Evolutionary conservation across 768 basidiomycete species (phyloP).

Genomic region (Lentinula boryana): DNA sequence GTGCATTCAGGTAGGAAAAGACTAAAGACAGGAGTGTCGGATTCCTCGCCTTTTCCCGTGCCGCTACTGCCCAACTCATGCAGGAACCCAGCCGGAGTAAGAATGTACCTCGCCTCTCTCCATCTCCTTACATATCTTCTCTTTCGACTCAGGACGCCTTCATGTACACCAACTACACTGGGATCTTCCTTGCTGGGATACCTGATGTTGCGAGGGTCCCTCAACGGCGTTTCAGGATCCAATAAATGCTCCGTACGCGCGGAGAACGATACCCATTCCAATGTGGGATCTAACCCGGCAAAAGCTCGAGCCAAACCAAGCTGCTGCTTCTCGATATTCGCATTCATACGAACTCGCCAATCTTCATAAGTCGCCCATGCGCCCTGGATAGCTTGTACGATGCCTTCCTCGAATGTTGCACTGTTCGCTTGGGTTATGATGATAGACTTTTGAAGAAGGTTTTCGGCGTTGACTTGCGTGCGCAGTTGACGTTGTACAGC

Average conservation of each 20-base stretch:
- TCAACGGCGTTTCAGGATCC: slow-evolving; percentile 92
- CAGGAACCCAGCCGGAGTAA: slow-evolving; percentile 93
- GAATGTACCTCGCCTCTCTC: slow-evolving; percentile 82
- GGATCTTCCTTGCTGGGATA: slow-evolving; percentile 94
- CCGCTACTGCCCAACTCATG: slow-evolving; percentile 77
- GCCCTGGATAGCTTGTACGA: slow-evolving; percentile 91
- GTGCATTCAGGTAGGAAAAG: slow-evolving; percentile 95
- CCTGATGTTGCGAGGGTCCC: slow-evolving; percentile 67
- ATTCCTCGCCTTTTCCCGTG: slow-evolving; percentile 52
- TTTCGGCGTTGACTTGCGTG: slow-evolving; percentile 95
- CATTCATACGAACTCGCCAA: slow-evolving; percentile 79
- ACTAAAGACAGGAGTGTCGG: slow-evolving; percentile 65
- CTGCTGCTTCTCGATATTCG: slow-evolving; percentile 71
- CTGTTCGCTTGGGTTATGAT: slow-evolving; percentile 98
- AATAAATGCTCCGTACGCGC: slow-evolving; percentile 91
- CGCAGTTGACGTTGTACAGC: slow-evolving; percentile 75
- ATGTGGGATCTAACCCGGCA: slow-evolving; percentile 74
- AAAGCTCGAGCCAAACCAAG: slow-evolving; percentile 65
- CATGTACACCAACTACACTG: slow-evolving; percentile 78
- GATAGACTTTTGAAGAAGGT: slow-evolving; percentile 94
- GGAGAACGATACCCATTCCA: slow-evolving; percentile 95
- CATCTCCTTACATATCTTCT: slow-evolving; percentile 89
- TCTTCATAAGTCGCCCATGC: slow-evolving; percentile 98
- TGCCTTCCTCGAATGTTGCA: slow-evolving; percentile 94
- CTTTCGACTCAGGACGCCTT: slow-evolving; percentile 90